These are phyloP conservation scores for Malassezia brasiliensis DNA, from an alignment of 1,284 basidiomycete species.

Conservation along the genomic window DNA sequence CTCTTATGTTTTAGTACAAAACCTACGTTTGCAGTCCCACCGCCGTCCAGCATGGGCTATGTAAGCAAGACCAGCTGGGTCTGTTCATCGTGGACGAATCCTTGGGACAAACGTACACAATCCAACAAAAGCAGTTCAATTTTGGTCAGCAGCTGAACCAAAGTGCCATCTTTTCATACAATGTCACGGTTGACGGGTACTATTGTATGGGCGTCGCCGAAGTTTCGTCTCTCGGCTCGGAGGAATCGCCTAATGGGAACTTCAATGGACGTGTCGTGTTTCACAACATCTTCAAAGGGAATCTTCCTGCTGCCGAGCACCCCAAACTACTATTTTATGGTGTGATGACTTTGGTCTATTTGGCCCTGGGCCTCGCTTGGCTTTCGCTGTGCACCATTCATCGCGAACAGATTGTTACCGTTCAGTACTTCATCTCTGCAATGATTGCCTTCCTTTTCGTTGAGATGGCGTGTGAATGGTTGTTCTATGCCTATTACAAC, in stretches of 20 bases:
- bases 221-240: constrained; percentile 15
- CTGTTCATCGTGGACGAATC: constrained; percentile 34
- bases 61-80: constrained; percentile 28
- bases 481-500: constrained; percentile 40
- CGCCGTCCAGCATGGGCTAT: constrained; percentile 23
- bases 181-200: constrained; percentile 78
- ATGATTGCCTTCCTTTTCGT: constrained; percentile 78
- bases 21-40: constrained; percentile 59
- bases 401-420: constrained; percentile 56
- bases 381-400: constrained; percentile 73
- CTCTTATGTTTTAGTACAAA: constrained; percentile 15
- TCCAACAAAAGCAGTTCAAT: constrained; percentile 27
- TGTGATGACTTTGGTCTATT: constrained; percentile 67
- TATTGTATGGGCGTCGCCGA: constrained; percentile 81
- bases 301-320: constrained; percentile 84
- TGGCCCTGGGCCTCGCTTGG: constrained; percentile 64
- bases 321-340: constrained; percentile 98
- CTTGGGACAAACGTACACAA: constrained; percentile 14
- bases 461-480: constrained; percentile 68
- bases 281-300: constrained; percentile 76
- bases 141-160: constrained; percentile 20
- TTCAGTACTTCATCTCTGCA: constrained; percentile 84
- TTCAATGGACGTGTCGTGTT: constrained; percentile 77
- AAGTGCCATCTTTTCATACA: constrained; percentile 52
- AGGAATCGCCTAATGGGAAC: constrained; percentile 57